Evolutionary conservation across 2,329 filamentous ascomycete species (phyloP).

Genomic region (Colletotrichum cereale): DNA sequence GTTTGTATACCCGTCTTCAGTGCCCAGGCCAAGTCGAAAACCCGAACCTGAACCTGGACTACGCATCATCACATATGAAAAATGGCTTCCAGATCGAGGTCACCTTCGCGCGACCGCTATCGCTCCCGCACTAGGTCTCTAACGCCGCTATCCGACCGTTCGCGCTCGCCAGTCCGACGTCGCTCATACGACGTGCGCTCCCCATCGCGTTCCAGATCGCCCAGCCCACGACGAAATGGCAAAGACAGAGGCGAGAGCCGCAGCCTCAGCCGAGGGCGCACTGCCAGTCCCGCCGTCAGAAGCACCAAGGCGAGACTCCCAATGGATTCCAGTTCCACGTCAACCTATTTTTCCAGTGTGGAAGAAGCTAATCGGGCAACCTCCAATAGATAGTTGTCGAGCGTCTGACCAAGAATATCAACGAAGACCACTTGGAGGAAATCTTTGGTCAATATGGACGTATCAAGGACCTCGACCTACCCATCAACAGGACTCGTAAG

Average conservation of each 20-base stretch:
- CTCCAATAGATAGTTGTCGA: constrained; percentile 88
- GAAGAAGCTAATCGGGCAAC: constrained; percentile 11
- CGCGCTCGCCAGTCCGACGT: constrained; percentile 50
- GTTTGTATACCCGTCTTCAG: not conserved
- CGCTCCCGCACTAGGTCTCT: constrained; percentile 53
- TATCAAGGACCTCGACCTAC: constrained; percentile 89
- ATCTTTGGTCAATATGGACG: constrained; percentile 92
- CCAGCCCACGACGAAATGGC: constrained; percentile 51
- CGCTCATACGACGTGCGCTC: constrained; percentile 49
- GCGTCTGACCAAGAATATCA: constrained; percentile 95
- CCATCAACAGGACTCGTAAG: constrained; percentile 74
- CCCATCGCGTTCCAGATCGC: constrained; percentile 49
- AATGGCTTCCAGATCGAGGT: constrained; percentile 42
- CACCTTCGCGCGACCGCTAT: constrained; percentile 46
- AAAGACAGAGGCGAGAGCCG: constrained; percentile 48
- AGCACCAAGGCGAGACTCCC: constrained; percentile 64
- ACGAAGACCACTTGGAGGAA: constrained; percentile 86
- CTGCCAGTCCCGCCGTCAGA: constrained; percentile 49
- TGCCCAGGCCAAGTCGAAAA: not conserved
- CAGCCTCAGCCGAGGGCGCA: constrained; percentile 47
- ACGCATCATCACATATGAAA: constrained; percentile 1
- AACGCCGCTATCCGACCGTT: constrained; percentile 50
- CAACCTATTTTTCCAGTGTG: constrained; percentile 17
- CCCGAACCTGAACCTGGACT: not conserved
- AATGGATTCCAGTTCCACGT: constrained; percentile 35